Evolutionary conservation across 306 rosid species (phyloP).

Genomic region (Carpinus viminea): DNA sequence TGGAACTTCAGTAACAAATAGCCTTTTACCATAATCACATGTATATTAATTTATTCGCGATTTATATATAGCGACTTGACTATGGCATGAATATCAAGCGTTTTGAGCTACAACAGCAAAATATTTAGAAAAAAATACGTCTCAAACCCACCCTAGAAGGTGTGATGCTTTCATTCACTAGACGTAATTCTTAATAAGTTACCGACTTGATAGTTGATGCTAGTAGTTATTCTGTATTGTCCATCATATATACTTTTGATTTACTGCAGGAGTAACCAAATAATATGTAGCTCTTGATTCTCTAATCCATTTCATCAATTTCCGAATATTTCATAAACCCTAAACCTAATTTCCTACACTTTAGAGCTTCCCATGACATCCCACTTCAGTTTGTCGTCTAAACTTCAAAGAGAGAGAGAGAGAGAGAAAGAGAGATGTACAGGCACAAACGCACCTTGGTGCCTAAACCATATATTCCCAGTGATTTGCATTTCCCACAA

Average conservation of each 20-base stretch:
- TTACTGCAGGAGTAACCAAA: background rate
- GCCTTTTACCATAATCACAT: too few relatives aligned
- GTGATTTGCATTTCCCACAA: background rate
- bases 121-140: too few relatives aligned
- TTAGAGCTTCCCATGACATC: background rate
- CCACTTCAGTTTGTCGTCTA: too few relatives aligned
- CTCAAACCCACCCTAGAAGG: constrained; percentile 2
- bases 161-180: background rate
- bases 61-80: too few relatives aligned
- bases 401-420: too few relatives aligned
- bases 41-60: too few relatives aligned
- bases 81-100: too few relatives aligned
- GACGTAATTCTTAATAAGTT: background rate
- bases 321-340: background rate
- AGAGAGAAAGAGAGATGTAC: too few relatives aligned
- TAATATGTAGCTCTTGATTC: background rate
- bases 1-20: too few relatives aligned
- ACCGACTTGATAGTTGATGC: background rate
- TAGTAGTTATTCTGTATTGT: background rate
- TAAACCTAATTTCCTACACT: background rate
- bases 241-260: background rate
- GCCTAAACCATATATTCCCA: background rate
- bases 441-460: too few relatives aligned
- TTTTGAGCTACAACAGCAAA: too few relatives aligned
- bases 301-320: background rate